Percentiles rank a stretch among this genome's conserved stretches.
phyloP scores from a whole-genome alignment of 1,284 basidiomycete species.

The Vanrija sp. region DNA sequence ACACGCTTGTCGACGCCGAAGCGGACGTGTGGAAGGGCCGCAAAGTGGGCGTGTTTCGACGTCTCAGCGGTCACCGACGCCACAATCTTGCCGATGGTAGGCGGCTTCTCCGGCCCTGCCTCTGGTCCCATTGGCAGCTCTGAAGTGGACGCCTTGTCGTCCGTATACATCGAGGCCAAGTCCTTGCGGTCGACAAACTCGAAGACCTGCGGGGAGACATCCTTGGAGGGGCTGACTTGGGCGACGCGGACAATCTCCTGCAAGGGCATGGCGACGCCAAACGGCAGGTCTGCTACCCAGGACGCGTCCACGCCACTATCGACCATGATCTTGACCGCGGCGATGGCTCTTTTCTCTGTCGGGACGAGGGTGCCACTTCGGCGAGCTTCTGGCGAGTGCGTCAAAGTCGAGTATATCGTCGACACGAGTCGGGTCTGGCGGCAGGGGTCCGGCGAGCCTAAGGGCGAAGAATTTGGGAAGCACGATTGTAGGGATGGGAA shows the following conservation, averaged over 20 bases:
- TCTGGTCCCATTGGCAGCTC: constrained; percentile 18
- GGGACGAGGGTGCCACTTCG: not conserved
- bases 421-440: constrained; percentile 20
- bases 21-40: constrained; percentile 59
- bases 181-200: constrained; percentile 74
- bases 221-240: constrained; percentile 67
- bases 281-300: constrained; percentile 56
- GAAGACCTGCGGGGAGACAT: constrained; percentile 70
- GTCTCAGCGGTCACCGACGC: constrained; percentile 5
- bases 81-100: constrained; percentile 21
- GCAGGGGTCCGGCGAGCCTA: constrained; percentile 21
- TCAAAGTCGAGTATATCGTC: constrained; percentile 24
- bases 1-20: constrained; percentile 80
- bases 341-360: constrained; percentile 52
- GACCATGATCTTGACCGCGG: constrained; percentile 62
- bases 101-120: constrained; percentile 9
- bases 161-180: constrained; percentile 49
- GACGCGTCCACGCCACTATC: constrained; percentile 53
- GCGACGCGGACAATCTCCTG: constrained; percentile 76
- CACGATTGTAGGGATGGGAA: constrained; percentile 27
- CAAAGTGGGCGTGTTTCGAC: constrained; percentile 9
- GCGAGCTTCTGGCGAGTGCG: constrained; percentile 45
- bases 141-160: constrained; percentile 7
- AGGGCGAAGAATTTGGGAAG: constrained; percentile 54
- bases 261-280: constrained; percentile 73